These are phyloP conservation scores for Exophiala lecanii-corni DNA, from an alignment of 2,329 filamentous ascomycete species.

Conservation along the genomic window DNA sequence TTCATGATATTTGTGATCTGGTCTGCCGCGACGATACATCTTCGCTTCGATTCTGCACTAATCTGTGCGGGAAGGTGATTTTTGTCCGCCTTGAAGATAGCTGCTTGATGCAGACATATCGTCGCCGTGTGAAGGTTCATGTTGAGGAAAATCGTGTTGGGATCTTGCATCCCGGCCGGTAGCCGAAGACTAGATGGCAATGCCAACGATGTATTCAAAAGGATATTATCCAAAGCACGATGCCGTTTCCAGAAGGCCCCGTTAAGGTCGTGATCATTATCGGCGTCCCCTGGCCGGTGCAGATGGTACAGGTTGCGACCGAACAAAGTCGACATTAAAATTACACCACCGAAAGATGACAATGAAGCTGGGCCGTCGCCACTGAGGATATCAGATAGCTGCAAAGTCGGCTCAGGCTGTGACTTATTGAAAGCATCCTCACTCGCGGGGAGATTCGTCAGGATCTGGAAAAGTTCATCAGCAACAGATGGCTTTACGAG, in stretches of 20 bases:
- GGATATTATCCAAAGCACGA: conserved; percentile 78
- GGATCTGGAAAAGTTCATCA: too few species aligned
- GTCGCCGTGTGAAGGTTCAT: conserved; percentile 97
- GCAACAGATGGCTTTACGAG: too few species aligned
- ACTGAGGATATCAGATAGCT: conserved; percentile 56
- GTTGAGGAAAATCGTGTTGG: conserved; percentile 88
- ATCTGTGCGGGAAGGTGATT: conserved; percentile 72
- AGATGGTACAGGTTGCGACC: conserved; percentile 87
- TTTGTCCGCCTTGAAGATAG: conserved; percentile 95
- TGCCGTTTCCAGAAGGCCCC: conserved; percentile 96
- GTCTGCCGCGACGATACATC: conserved; percentile 88
- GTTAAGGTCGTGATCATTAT: conserved; percentile 80
- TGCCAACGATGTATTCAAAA: conserved; percentile 79
- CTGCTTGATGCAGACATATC: conserved; percentile 96
- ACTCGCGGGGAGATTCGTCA: conserved; percentile 75
- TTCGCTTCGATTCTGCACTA: conserved; percentile 81
- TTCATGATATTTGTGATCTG: conserved; percentile 95
- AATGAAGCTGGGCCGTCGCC: conserved; percentile 69
- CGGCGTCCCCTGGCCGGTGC: conserved; percentile 76
- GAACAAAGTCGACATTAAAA: conserved; percentile 83
- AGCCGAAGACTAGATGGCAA: conserved; percentile 78
- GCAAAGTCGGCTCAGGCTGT: conserved; percentile 65
- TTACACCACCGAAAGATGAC: conserved; percentile 72
- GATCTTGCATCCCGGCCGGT: conserved; percentile 67
- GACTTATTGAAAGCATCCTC: conserved; percentile 83